A percentile compares a stretch with the other conserved stretches of the same genome.
Evolutionary conservation across 140 eudicot species (phyloP).

Genomic region (Erigeron philadelphicus): DNA sequence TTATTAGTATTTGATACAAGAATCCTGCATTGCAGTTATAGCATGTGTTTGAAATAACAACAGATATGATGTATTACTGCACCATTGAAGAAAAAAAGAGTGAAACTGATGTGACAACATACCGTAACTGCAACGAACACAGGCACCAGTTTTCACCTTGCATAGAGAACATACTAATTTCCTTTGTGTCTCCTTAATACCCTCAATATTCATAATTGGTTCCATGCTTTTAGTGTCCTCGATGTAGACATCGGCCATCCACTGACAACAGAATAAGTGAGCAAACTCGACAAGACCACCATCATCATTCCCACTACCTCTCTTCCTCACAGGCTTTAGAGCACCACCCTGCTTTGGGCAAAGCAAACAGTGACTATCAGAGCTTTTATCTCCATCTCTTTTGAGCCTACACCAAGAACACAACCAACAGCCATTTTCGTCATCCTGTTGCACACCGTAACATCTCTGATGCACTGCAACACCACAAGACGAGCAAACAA

Average conservation of each 20-base stretch:
- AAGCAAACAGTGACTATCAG: slow-evolving; percentile 57
- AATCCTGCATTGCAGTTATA: background rate
- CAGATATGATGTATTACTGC: slow-evolving; percentile 13
- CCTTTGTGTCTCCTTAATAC: slow-evolving; percentile 59
- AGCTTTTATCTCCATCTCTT: slow-evolving; percentile 28
- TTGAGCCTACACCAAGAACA: slow-evolving; percentile 87
- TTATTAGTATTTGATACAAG: background rate
- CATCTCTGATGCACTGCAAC: slow-evolving; percentile 91
- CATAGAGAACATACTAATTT: slow-evolving; percentile 76
- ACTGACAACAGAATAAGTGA: slow-evolving; percentile 91
- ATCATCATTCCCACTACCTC: slow-evolving; percentile 41
- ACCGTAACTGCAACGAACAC: slow-evolving; percentile 96
- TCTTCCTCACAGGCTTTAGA: slow-evolving; percentile 56
- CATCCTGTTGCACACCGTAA: slow-evolving; percentile 77
- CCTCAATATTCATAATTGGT: slow-evolving; percentile 71
- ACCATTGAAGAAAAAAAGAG: slow-evolving; percentile 33
- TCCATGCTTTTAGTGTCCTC: slow-evolving; percentile 86
- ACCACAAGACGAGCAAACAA: slow-evolving; percentile 69
- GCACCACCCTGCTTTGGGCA: slow-evolving; percentile 87
- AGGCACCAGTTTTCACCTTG: slow-evolving; percentile 87
- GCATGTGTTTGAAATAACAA: slow-evolving; percentile 16
- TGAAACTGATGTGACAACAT: slow-evolving; percentile 58
- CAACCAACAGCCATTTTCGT: slow-evolving; percentile 52
- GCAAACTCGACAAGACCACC: slow-evolving; percentile 48
- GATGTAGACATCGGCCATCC: slow-evolving; percentile 89